Percentiles rank a stretch among this genome's conserved stretches.
These are phyloP conservation scores for Crucibulum laeve DNA, from an alignment of 768 basidiomycete genomes.

Conservation along the genomic window DNA sequence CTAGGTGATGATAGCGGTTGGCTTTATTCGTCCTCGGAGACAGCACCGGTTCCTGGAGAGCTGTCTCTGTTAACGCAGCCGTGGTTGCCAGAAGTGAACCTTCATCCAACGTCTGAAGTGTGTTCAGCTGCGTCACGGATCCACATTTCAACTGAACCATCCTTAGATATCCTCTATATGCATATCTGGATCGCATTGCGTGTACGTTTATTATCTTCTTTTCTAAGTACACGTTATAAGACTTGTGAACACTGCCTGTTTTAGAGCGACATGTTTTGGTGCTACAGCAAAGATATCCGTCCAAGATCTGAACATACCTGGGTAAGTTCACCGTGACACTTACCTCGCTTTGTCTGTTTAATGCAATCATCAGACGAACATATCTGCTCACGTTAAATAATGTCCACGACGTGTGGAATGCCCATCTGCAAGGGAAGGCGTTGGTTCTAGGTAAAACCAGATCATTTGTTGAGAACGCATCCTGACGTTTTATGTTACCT, in stretches of 20 bases:
- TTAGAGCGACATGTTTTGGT: constrained; percentile 56
- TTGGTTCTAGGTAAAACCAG: constrained; percentile 47
- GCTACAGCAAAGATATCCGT: constrained; percentile 46
- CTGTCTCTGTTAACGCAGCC: constrained; percentile 1
- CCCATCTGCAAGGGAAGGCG: constrained; percentile 42
- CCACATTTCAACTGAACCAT: neutral
- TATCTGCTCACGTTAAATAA: constrained; percentile 30
- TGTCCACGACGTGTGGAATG: constrained; percentile 53
- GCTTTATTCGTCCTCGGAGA: constrained; percentile 32
- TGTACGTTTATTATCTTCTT: constrained; percentile 32
- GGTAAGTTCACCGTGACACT: constrained; percentile 25
- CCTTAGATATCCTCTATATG: constrained; percentile 49
- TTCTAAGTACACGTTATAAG: neutral
- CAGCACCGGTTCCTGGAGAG: neutral
- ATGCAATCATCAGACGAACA: constrained; percentile 22
- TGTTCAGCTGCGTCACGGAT: constrained; percentile 7
- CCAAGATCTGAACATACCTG: constrained; percentile 33
- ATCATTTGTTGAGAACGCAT: neutral
- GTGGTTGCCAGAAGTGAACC: constrained; percentile 40
- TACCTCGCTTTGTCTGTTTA: constrained; percentile 1
- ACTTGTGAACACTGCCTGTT: neutral
- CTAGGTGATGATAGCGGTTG: constrained; percentile 53
- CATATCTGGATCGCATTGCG: constrained; percentile 38
- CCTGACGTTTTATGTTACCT: neutral
- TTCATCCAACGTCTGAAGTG: constrained; percentile 36